Evolutionary conservation across 345 rosid species (phyloP), one percentile per base, ranked within the genome.

Genomic region (Euclidium syriacum): DNA sequence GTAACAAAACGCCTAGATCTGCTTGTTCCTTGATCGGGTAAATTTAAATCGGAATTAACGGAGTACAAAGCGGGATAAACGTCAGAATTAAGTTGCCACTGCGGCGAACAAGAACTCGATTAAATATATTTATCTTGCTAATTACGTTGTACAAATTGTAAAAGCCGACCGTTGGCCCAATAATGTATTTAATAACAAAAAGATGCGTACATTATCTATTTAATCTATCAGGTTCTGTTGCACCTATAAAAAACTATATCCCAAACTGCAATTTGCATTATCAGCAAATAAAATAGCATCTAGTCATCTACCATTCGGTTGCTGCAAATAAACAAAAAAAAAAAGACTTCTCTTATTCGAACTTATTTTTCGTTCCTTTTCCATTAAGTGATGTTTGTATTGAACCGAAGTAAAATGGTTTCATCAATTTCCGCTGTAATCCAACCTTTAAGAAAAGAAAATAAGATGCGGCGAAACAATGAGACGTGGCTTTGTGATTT

Each of bases 91-190:
- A n/a, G n/a, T n/a, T n/a, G n/a, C n/a, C n/a, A n/a, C n/a, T n/a
- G n/a, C n/a, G n/a, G n/a, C n/a, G n/a, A n/a, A n/a, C n/a, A n/a
- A n/a, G n/a, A n/a, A n/a, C n/a, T n/a, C n/a, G n/a, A n/a, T n/a
- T n/a, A n/a, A n/a, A n/a, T n/a, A n/a, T n/a, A n/a, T n/a, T n/a
- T n/a, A n/a, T n/a, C n/a, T n/a, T n/a, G n/a, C n/a, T n/a, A n/a
- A n/a, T n/a, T 35, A n/a, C 29, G n/a, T n/a, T 3, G 3, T 4
- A 46, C 5, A 55, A 20, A 35, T 19, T 3, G 30, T 9, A 55
- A 55, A 66, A 25, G 20, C 19, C 64, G 65, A 67, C 72, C 65
- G 58, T 48, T 67, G 51, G 50, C 46, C 48, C 18, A 24, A 67
- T 27, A 20, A 38, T 36, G 25, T 23, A 36, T 55, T 66, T 36